A percentile compares a stretch with the other conserved stretches of the same genome.
These are phyloP conservation scores for Pleurotus sapidus DNA, from an alignment of 768 basidiomycete species.

Conservation along the genomic window DNA sequence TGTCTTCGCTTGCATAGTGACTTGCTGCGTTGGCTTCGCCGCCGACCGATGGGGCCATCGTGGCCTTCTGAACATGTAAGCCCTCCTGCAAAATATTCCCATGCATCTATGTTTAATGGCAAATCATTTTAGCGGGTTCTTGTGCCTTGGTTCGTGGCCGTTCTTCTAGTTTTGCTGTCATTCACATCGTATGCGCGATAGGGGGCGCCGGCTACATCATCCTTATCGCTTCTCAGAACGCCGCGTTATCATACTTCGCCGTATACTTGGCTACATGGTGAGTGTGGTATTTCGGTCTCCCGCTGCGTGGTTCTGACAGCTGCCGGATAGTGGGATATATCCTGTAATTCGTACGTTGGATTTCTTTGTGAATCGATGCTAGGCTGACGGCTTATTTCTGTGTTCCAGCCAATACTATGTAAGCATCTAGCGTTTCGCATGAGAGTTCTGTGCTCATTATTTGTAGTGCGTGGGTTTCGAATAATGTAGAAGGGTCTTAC, in stretches of 20 bases:
- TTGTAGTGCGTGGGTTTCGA: slow-evolving; percentile 53
- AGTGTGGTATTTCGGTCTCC: slow-evolving; percentile 15
- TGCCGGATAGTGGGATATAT: slow-evolving; percentile 60
- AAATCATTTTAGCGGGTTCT: slow-evolving; percentile 25
- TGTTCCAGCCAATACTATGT: slow-evolving; percentile 58
- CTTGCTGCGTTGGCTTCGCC: slow-evolving; percentile 58
- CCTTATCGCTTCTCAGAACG: slow-evolving; percentile 56
- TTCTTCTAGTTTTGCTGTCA: slow-evolving; percentile 11
- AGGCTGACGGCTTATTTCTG: not conserved
- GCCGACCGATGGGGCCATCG: slow-evolving; percentile 62
- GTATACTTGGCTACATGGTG: slow-evolving; percentile 70
- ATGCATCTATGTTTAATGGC: not conserved
- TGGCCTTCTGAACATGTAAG: slow-evolving; percentile 65
- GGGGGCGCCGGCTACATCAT: slow-evolving; percentile 69
- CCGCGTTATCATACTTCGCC: slow-evolving; percentile 69
- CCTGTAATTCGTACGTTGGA: slow-evolving; percentile 59
- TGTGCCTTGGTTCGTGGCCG: slow-evolving; percentile 29
- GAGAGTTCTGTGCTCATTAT: not conserved
- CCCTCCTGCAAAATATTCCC: slow-evolving; percentile 3
- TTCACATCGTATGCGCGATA: slow-evolving; percentile 17
- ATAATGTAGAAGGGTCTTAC: slow-evolving; percentile 74
- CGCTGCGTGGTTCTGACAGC: not conserved
- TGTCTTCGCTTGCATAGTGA: slow-evolving; percentile 61
- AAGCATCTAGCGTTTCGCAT: slow-evolving; percentile 12
- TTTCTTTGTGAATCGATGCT: not conserved